Conservation (phyloP, 306 rosid genomes). For the Begonia loranthoides region DNA sequence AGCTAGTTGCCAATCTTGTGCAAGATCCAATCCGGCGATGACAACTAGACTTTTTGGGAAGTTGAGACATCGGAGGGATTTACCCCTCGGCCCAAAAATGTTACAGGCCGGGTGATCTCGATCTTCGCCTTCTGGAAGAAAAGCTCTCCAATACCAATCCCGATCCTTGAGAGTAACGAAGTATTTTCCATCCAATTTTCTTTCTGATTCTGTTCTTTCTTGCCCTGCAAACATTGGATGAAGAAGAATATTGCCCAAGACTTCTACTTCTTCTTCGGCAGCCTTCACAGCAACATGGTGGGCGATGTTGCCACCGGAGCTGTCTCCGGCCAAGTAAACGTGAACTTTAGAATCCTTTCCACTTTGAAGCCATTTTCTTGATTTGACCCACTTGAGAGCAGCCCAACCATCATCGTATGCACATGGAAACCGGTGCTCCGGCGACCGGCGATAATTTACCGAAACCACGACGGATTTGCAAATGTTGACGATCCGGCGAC, state of each 20-base stretch:
- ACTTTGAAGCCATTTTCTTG: conserved; percentile 62
- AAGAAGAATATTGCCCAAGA: conserved; percentile 56
- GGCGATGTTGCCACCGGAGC: conserved; percentile 60
- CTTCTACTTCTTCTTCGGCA: conserved; percentile 42
- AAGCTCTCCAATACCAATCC: conserved; percentile 76
- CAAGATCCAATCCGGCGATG: conserved; percentile 63
- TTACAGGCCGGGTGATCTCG: conserved; percentile 68
- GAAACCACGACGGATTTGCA: conserved; percentile 62
- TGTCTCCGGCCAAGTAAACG: conserved; percentile 56
- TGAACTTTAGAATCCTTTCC: conserved; percentile 53
- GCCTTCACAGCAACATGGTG: conserved; percentile 50
- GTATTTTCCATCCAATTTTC: conserved; percentile 53
- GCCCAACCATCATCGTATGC: conserved; percentile 68
- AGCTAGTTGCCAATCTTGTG: conserved; percentile 64
- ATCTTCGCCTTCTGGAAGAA: conserved; percentile 60
- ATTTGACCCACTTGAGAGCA: conserved; percentile 55
- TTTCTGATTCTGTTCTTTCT: conserved; percentile 44
- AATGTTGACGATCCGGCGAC: conserved; percentile 44
- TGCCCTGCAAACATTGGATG: conserved; percentile 60
- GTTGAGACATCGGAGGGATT: conserved; percentile 28
- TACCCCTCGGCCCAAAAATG: conserved; percentile 51
- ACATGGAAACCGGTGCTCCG: conserved; percentile 46
- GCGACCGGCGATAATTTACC: conserved; percentile 61
- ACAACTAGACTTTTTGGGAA: conserved; percentile 55
- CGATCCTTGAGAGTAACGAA: conserved; percentile 50